Conservation (phyloP, 305 asterid species). For the Rubia tinctorum region DNA sequence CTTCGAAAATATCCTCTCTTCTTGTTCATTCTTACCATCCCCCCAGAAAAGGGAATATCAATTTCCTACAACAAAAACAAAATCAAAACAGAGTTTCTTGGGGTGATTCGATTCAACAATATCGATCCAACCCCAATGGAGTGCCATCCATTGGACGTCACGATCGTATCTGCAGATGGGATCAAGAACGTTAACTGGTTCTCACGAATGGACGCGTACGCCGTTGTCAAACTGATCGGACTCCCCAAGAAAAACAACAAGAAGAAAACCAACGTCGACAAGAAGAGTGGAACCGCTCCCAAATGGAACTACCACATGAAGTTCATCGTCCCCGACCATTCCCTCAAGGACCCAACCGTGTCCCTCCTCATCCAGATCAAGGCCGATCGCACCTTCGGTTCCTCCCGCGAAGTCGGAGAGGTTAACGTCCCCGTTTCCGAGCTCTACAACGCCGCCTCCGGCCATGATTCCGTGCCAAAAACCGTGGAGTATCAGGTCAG, state of each 20-base stretch:
- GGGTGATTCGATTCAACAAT: background rate
- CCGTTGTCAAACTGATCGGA: conserved; percentile 53
- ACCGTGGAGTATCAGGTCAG: conserved; percentile 53
- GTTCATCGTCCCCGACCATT: conserved; percentile 58
- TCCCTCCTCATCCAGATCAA: conserved; percentile 45
- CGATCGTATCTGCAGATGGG: conserved; percentile 58
- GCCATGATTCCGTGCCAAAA: conserved; percentile 26
- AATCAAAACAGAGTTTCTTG: background rate
- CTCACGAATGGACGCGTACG: conserved; percentile 66
- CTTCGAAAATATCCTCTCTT: background rate
- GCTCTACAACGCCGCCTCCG: conserved; percentile 22
- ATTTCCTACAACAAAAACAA: background rate
- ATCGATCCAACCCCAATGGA: conserved; percentile 8
- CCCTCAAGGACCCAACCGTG: conserved; percentile 50
- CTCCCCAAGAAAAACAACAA: conserved; percentile 35
- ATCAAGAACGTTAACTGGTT: conserved; percentile 55
- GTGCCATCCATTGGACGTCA: conserved; percentile 56
- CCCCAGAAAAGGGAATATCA: background rate
- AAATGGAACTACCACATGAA: conserved; percentile 65
- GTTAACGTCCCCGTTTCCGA: conserved; percentile 54
- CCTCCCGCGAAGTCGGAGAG: conserved; percentile 52
- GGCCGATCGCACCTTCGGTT: conserved; percentile 37
- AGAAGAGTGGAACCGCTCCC: conserved; percentile 60
- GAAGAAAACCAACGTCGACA: conserved; percentile 51
- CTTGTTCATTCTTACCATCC: background rate